Percentiles rank a stretch among this genome's conserved stretches.
phyloP scores from a whole-genome alignment of 148 eudicot genomes.

The Silene uniflora region DNA sequence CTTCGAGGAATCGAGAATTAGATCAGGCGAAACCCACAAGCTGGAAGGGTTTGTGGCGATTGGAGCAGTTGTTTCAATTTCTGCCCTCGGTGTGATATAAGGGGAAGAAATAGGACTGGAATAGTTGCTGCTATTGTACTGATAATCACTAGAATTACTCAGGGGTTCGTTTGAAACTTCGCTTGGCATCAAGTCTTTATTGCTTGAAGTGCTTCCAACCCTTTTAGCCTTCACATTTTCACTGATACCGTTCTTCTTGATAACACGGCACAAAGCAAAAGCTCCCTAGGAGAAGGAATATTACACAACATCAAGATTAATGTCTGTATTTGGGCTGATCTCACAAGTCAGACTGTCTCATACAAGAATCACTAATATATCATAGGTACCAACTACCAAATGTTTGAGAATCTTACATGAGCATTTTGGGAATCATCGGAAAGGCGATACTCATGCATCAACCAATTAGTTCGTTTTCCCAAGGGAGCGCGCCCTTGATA shows the following conservation, averaged over 20 bases:
- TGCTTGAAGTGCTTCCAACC: constrained; percentile 41
- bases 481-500: constrained; percentile 80
- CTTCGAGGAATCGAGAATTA: constrained; percentile 76
- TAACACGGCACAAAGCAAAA: constrained; percentile 72
- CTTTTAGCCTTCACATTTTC: constrained; percentile 36
- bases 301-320: neutral
- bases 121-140: constrained; percentile 42
- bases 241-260: constrained; percentile 46
- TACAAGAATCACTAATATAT: too few relatives aligned
- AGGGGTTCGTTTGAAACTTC: constrained; percentile 37
- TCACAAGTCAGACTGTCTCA: neutral
- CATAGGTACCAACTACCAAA: neutral
- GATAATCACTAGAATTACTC: constrained; percentile 35
- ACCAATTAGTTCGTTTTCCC: constrained; percentile 81
- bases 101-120: constrained; percentile 64
- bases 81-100: constrained; percentile 34
- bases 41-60: constrained; percentile 36
- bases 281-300: constrained; percentile 42
- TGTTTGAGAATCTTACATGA: constrained; percentile 39
- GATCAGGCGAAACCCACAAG: constrained; percentile 54
- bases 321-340: neutral
- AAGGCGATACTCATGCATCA: constrained; percentile 89
- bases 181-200: constrained; percentile 19
- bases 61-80: constrained; percentile 37
- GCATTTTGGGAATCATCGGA: constrained; percentile 57